Conservation (phyloP, 2,329 filamentous ascomycete genomes). For the Pyrenochaeta sp. region DNA sequence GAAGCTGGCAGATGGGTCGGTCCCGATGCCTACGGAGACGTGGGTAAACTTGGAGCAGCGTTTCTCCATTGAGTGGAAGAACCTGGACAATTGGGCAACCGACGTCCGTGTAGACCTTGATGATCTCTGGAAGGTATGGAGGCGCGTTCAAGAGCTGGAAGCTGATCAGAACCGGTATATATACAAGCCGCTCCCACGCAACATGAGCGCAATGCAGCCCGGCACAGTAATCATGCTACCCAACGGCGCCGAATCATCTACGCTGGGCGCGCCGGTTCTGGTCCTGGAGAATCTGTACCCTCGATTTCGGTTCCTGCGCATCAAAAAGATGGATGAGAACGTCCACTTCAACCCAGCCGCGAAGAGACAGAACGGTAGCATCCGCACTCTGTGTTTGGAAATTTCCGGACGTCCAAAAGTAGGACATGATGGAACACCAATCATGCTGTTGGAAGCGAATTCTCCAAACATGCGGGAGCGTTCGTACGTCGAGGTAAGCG, state of each 20-base stretch:
- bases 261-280: conserved; percentile 24
- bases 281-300: conserved; percentile 21
- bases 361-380: background rate
- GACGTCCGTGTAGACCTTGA: conserved; percentile 12
- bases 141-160: conserved; percentile 21
- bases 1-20: conserved; percentile 13
- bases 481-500: conserved; percentile 27
- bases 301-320: conserved; percentile 18
- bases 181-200: conserved; percentile 27
- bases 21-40: conserved; percentile 18
- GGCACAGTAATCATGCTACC: conserved; percentile 28
- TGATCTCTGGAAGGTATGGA: conserved; percentile 19
- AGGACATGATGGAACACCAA: conserved; percentile 20
- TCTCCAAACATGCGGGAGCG: conserved; percentile 23
- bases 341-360: conserved; percentile 11
- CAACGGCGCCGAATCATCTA: conserved; percentile 16
- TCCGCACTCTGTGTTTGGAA: conserved; percentile 10
- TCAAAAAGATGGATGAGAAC: conserved; percentile 22
- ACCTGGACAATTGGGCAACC: conserved; percentile 15
- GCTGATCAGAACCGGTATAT: conserved; percentile 31
- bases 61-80: conserved; percentile 23
- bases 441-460: conserved; percentile 20
- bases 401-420: conserved; percentile 7
- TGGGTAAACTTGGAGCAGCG: conserved; percentile 30
- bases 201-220: conserved; percentile 11